These are phyloP conservation scores for Diaporthe batatas DNA, from an alignment of 2,329 filamentous ascomycete genomes.

Conservation along the genomic window DNA sequence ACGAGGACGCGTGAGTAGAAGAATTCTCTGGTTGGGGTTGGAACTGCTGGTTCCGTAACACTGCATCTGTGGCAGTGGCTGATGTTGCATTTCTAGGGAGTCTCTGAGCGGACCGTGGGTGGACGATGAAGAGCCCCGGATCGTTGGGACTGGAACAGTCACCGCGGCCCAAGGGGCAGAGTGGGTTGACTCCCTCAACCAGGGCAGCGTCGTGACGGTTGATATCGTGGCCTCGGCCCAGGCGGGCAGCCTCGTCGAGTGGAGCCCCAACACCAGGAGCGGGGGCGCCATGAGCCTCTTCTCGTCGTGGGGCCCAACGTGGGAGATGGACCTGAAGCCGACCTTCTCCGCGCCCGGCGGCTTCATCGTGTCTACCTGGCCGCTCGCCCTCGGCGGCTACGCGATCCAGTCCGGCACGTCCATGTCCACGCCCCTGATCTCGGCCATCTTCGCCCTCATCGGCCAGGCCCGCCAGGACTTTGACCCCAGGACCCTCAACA, in stretches of 20 bases:
- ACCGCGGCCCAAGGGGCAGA: conserved; percentile 9
- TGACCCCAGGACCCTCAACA: conserved; percentile 11
- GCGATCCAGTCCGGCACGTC: neutral
- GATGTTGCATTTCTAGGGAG: neutral
- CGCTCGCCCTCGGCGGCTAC: conserved; percentile 12
- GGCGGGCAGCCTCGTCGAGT: neutral
- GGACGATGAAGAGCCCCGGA: conserved; percentile 8
- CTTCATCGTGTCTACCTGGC: conserved; percentile 12
- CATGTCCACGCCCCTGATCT: conserved; percentile 2
- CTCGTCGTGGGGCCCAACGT: neutral
- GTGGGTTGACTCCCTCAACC: conserved; percentile 25
- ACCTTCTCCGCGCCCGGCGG: conserved; percentile 1
- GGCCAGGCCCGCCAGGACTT: neutral
- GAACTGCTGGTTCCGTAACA: conserved; percentile 1
- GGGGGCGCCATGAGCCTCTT: conserved; percentile 15
- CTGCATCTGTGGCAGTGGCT: too few relatives aligned
- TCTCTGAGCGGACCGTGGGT: conserved; percentile 4
- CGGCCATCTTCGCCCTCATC: neutral
- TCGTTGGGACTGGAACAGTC: conserved; percentile 10
- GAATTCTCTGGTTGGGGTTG: neutral
- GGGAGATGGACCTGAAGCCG: conserved; percentile 12
- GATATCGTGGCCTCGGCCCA: neutral
- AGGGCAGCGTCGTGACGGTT: neutral
- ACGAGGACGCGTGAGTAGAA: conserved; percentile 14
- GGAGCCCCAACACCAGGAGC: neutral